Evolutionary conservation across 768 basidiomycete genomes (phyloP).

Genomic region (Pulveroboletus ravenelii): DNA sequence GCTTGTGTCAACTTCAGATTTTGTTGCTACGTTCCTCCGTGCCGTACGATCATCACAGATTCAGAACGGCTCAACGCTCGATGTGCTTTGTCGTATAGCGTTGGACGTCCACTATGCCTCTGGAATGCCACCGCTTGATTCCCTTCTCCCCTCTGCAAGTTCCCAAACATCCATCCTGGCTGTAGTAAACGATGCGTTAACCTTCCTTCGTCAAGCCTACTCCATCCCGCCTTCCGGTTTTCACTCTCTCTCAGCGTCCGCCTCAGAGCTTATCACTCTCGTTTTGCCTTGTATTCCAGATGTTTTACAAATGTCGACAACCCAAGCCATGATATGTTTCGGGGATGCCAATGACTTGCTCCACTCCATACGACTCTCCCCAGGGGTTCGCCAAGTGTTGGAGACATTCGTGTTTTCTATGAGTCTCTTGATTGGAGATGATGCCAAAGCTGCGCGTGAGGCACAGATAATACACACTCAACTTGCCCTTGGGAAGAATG

Average conservation of each 20-base stretch:
- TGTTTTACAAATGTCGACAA: constrained; percentile 55
- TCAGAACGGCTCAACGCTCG: constrained; percentile 61
- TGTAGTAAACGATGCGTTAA: constrained; percentile 57
- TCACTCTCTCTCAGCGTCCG: constrained; percentile 53
- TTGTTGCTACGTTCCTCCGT: constrained; percentile 62
- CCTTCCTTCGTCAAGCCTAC: constrained; percentile 54
- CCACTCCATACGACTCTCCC: constrained; percentile 47
- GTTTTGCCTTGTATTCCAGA: constrained; percentile 59
- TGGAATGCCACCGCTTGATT: constrained; percentile 48
- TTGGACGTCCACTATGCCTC: constrained; percentile 62
- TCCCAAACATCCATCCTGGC: constrained; percentile 46
- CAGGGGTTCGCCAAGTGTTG: constrained; percentile 50
- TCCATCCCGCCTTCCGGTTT: constrained; percentile 46
- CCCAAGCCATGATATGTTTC: constrained; percentile 50
- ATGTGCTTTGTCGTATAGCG: constrained; percentile 62
- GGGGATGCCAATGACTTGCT: constrained; percentile 52
- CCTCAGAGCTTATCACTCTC: constrained; percentile 60
- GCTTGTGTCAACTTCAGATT: constrained; percentile 53
- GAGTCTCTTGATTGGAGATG: constrained; percentile 60
- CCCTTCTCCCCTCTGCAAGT: constrained; percentile 49
- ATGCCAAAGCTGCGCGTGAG: constrained; percentile 64
- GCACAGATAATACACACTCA: constrained; percentile 71
- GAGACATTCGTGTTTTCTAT: constrained; percentile 58
- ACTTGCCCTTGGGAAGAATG: constrained; percentile 52
- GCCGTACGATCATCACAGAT: constrained; percentile 62